Percentiles rank a stretch among this genome's conserved stretches.
phyloP scores from a whole-genome alignment of 345 rosid genomes.

The Firmiana major region DNA sequence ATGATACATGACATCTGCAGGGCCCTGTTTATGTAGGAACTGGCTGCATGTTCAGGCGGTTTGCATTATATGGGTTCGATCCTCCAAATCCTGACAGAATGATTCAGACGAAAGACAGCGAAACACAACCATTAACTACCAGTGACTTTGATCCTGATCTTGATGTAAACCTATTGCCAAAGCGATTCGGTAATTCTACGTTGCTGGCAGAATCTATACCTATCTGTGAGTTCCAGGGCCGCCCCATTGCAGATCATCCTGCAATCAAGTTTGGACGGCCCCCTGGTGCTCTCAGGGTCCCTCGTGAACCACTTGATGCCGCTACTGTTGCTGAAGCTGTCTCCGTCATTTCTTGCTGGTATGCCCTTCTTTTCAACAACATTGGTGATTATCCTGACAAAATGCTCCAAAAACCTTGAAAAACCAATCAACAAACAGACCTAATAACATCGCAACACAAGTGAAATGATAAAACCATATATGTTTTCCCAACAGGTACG shows the following conservation, averaged over 20 bases:
- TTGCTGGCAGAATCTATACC: constrained; percentile 82
- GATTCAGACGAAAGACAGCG: constrained; percentile 35
- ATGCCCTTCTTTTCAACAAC: constrained; percentile 1
- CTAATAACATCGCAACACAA: background rate
- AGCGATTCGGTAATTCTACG: constrained; percentile 90
- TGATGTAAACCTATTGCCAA: constrained; percentile 74
- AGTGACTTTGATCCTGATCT: constrained; percentile 80
- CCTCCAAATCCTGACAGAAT: constrained; percentile 57
- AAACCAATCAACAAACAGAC: background rate
- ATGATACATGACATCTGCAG: constrained; percentile 15
- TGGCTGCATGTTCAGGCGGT: constrained; percentile 84
- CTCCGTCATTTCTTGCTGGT: constrained; percentile 96
- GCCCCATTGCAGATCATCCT: constrained; percentile 90
- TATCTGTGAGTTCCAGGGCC: constrained; percentile 75
- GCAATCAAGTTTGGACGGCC: constrained; percentile 83
- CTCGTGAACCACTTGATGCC: constrained; percentile 89
- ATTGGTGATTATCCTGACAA: background rate
- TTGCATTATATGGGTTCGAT: constrained; percentile 89
- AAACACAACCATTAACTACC: constrained; percentile 64
- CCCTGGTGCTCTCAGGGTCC: constrained; percentile 71
- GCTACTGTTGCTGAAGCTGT: constrained; percentile 84
- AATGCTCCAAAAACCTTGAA: background rate
- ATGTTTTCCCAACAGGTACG: constrained; percentile 53
- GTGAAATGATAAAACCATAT: background rate
- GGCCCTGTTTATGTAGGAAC: constrained; percentile 98